Evolutionary conservation across 768 basidiomycete genomes (phyloP), one percentile per base, ranked within the genome.

Genomic region (Tubosaeta brunneosetosa): DNA sequence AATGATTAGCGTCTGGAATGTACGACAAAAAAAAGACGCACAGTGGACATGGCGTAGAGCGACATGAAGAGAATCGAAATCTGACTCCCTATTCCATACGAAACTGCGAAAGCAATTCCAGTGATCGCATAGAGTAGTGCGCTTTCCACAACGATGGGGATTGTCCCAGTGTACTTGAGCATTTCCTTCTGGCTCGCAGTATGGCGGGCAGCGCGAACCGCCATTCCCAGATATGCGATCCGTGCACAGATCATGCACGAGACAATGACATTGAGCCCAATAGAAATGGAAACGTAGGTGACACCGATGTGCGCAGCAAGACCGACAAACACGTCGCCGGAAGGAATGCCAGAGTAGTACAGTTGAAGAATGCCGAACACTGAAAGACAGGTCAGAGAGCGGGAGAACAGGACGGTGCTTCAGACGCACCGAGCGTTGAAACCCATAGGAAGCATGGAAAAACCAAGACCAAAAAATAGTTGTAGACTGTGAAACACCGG

Each of bases 51-150:
- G 36, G 36, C 36, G n/a, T 37, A 37, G 36, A 37, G n/a, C 58
- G 57, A 44, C 25, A 50, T 29, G 14, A 59, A 59, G 12, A 51
- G 27, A 13, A 46, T 36, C 8, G 37, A 54, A 37, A 44, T 32
- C 34, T 32, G n/a, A 25, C 52, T 55, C 6, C 19, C 27, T 22
- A 47, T 17, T 17, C 52, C 58, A 13, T 34, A 48, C 41, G 53
- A 42, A 26, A 59, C 46, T 17, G 55, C n/a, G 11, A 59, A 46
- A 10, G 58, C 49, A 13, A 55, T 55, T 0, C 57, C 49, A 13
- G 50, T 17, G 16, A 59, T n/a, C 8, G 36, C 36, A 37, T 37
- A 37, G 36, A 56, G 58, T 3, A 59, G 29, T 14, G 53, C 57
- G 22, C 36, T 37, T n/a, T 59, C 57, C 37, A 59, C 38, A 12